Base-by-base conservation (phyloP, 202 grass and related monocot species). In the Carex sylvatica region DNA sequence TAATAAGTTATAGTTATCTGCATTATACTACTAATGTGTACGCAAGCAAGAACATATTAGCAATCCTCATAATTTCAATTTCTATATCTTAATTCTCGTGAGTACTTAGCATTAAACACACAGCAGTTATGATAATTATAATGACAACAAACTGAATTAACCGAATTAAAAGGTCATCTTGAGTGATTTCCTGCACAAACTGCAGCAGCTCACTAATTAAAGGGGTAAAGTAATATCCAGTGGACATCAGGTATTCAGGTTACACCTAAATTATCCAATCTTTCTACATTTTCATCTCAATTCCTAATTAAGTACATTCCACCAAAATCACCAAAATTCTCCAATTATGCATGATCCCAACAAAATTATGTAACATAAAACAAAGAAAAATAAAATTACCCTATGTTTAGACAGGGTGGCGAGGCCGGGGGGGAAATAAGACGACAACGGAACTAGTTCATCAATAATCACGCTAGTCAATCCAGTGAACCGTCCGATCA, bases 381-480 rank as follows among this genome's bases (percentile, higher is more conserved):
- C 5, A 36, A 35, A 30, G 2, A 68, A n/a, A 35, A 0, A 55
- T n/a, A 20, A 22, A 61, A 12, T 31, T 24, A 66, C 58, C 16
- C 51, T 61, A 26, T 64, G 64, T 84, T 67, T 61, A 6, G 51
- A 78, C 3, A 30, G 9, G 74, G 84, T 83, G 65, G 81, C 82
- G 20, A 23, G 24, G 70, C 80, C 70, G 68, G 69, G 89, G 68
- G 82, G 55, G 6, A 15, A 79, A 18, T 9, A 59, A 64, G 3
- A 51, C 12, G 35, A 63, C 10, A 15, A 47, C 6, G 83, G 81
- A 67, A 89, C 52, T 61, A 80, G 86, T 86, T 92, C 88, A 68
- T 97, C 90, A 2, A 94, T 85, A 30, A 78, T 85, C 7, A 92
- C 92, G 18, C 86, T 88, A 20, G 53, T 65, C 62, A 97, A 82